phyloP scores from a whole-genome alignment of 768 basidiomycete genomes.

The Lentinus brumalis region DNA sequence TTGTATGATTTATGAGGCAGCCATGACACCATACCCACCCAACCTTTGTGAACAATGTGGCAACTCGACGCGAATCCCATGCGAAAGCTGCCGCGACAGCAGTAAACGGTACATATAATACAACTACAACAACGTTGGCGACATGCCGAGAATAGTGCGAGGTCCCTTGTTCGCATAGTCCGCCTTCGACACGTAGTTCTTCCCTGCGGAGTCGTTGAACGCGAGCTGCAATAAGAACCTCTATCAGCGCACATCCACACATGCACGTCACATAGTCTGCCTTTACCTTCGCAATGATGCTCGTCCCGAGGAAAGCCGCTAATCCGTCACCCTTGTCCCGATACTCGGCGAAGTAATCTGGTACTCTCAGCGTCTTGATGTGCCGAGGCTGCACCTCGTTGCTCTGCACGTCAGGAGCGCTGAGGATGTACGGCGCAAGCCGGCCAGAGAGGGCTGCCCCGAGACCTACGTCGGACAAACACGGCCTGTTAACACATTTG shows the following conservation, averaged over 20 bases:
- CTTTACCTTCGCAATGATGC: slow-evolving; percentile 82
- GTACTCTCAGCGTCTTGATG: slow-evolving; percentile 65
- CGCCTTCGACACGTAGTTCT: slow-evolving; percentile 75
- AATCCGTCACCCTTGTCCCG: slow-evolving; percentile 81
- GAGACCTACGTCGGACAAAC: slow-evolving; percentile 29
- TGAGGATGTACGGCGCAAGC: slow-evolving; percentile 61
- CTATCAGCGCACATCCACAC: not conserved
- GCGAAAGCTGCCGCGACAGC: not conserved
- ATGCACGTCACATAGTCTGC: not conserved
- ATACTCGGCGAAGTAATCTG: slow-evolving; percentile 92
- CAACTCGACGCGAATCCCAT: too few species aligned
- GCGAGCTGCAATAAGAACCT: slow-evolving; percentile 52
- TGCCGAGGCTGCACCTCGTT: slow-evolving; percentile 73
- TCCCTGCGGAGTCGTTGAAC: slow-evolving; percentile 68
- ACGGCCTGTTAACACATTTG: not conserved
- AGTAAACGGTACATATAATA: slow-evolving; percentile 9
- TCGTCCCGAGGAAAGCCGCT: slow-evolving; percentile 79
- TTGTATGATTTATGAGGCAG: slow-evolving; percentile 22
- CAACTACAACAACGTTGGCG: slow-evolving; percentile 65
- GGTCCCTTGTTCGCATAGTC: slow-evolving; percentile 79
- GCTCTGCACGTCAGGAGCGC: slow-evolving; percentile 56
- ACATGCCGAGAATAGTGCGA: slow-evolving; percentile 73
- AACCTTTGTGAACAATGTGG: not conserved
- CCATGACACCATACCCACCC: not conserved
- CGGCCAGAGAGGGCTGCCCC: slow-evolving; percentile 67